Base-by-base conservation (phyloP, 768 basidiomycete species). In the Xerocomus potaroensis region DNA sequence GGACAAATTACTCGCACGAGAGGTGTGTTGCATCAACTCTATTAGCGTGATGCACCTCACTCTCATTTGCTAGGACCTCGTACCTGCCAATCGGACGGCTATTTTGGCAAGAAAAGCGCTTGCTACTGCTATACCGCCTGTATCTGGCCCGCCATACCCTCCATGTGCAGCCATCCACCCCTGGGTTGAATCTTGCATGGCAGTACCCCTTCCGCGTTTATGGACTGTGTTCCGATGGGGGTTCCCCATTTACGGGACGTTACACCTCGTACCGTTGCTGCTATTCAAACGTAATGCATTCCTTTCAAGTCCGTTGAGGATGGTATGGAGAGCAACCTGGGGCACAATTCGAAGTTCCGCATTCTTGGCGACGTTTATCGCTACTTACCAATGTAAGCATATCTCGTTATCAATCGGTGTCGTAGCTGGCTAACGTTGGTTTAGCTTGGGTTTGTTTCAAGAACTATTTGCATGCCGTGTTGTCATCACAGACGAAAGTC, bases 241-340 rank as follows among this genome's bases (percentile, higher is more conserved):
- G 69, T 63, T 87, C 35, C 86, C 82, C 3, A 79, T 85, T 32
- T 98, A 98, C 57, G 84, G 89, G 18, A 92, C 91, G 0, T 68
- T 98, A 26, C 95, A 97, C 64, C 77, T 96, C 49, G 79, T 96
- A 23, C 94, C 95, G 1, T 76, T 84, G 38, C 69, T 97, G 10
- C 69, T 96, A 5, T 91, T 98, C 66, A 88, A 90, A 56, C 73
- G 85, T 31, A 73, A 76, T 21, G 66, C 71, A 0, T 87, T 95
- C 62, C 58, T 76, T 40, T 71, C 76, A 34, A 78, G 83, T 55
- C 93, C 93, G 0, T 63, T 74, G 18, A 71, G 69, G 33, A 83
- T 93, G 69, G 65, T 92, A 1, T 60, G 80, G 8, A 78, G 74
- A 48, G 81, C 87, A 0, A 70, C 76, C 0, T 65, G 79, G 61